Evolutionary conservation across 495 filamentous ascomycete species (phyloP), one percentile per base, ranked within the genome.

Genomic region (Aspergillus avenaceus): DNA sequence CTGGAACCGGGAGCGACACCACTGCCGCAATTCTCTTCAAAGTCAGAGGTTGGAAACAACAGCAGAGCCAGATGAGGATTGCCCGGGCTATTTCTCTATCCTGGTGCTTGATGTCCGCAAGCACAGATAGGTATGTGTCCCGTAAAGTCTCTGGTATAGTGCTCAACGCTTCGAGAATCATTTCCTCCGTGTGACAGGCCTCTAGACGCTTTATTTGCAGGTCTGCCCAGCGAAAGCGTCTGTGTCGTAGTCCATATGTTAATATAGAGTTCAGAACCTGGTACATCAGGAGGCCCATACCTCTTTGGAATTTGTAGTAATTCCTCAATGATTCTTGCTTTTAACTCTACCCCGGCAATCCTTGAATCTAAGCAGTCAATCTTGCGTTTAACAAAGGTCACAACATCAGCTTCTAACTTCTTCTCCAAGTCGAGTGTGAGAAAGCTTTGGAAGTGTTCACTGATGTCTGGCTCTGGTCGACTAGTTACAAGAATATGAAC

Each of bases 401-500:
- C 41, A 1, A 50, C 42, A 47, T 55, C 52, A 12, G 41, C 42
- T 12, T 8, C 29, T n/a, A 55, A n/a, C 8, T 25, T 8, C 11
- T 13, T 19, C 22, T 55, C 47, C 23, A 55, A 42, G 12, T 46
- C 21, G 1, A 50, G n/a, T 12, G 5, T 28, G 6, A 28, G 5
- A 28, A 5, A 6, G 3, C 2, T 32, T 2, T 21, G 8, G 8
- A 18, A 28, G 22, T 26, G n/a, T 23, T 32, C 41, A 16, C 26
- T 28, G 13, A 55, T 55, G 46, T 55, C 41, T 5, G 12, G 21
- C 31, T 55, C 52, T 8, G 29, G 31, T 41, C 52, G 32, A 27
- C 52, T 50, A 12, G 52, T 60, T 5, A 53, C 57, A 1, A 60
- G 57, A 29, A 60, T 26, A 41, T 56, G 57, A 0, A 53, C 23